These are phyloP conservation scores for Parascedosporium putredinis DNA, from an alignment of 2,329 filamentous ascomycete species.

Conservation along the genomic window DNA sequence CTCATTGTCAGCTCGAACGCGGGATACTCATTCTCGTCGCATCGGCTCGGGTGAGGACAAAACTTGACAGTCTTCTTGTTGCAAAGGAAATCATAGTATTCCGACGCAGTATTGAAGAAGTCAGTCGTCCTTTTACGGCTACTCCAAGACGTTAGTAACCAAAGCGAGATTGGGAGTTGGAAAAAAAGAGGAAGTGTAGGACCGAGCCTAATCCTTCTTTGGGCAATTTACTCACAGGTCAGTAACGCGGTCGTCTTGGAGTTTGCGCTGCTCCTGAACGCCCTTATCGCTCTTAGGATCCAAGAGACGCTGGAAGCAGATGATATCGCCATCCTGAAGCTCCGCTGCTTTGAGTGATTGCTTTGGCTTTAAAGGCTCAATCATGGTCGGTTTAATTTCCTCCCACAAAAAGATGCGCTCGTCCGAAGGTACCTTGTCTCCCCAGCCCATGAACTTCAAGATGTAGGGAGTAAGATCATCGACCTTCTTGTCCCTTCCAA, in stretches of 20 bases:
- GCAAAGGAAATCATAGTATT: conserved; percentile 88
- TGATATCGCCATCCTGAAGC: conserved; percentile 92
- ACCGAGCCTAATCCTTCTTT: no score
- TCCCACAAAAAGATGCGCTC: conserved; percentile 68
- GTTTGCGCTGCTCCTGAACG: conserved; percentile 4
- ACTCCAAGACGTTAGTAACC: no score
- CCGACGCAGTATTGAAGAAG: conserved; percentile 59
- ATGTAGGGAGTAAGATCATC: conserved; percentile 73
- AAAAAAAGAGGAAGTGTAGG: no score
- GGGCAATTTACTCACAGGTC: conserved; percentile 5
- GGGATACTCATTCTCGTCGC: conserved; percentile 46
- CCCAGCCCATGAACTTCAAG: conserved; percentile 75
- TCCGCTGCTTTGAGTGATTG: conserved; percentile 82
- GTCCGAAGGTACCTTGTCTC: conserved; percentile 55
- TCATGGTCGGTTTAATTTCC: conserved; percentile 98
- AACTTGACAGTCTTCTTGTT: conserved; percentile 76
- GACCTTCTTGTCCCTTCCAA: conserved; percentile 78
- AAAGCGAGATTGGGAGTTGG: no score
- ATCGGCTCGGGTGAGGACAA: conserved; percentile 51
- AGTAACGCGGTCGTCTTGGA: not conserved
- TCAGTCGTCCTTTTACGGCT: conserved; percentile 26
- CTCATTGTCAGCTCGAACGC: conserved; percentile 70
- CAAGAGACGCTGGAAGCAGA: conserved; percentile 72
- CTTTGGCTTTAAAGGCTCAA: conserved; percentile 87
- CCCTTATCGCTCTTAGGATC: conserved; percentile 30